Evolutionary conservation across 176 grass and related monocot genomes (phyloP).

Genomic region (Olyra latifolia): DNA sequence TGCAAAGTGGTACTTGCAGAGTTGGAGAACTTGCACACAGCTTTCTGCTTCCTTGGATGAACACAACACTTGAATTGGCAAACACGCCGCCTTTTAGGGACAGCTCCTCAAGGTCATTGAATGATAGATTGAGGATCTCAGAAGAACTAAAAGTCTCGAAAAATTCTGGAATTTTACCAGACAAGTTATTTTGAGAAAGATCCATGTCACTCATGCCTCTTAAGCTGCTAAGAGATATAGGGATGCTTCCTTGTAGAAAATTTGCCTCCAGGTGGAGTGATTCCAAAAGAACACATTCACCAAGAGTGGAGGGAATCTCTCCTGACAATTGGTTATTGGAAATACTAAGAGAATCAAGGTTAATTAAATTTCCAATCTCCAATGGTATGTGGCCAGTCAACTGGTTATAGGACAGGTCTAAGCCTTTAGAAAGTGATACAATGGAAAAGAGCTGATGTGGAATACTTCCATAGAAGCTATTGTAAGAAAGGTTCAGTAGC

Average conservation of each 20-base stretch:
- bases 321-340: constrained; percentile 9
- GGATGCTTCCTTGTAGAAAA: constrained; percentile 25
- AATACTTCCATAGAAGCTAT: constrained; percentile 28
- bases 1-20: background rate
- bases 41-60: background rate
- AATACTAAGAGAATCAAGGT: constrained; percentile 5
- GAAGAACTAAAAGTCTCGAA: background rate
- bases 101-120: constrained; percentile 21
- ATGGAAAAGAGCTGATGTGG: background rate
- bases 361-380: constrained; percentile 10
- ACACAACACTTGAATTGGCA: background rate
- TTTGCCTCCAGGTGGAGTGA: constrained; percentile 22
- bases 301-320: constrained; percentile 35
- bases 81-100: constrained; percentile 14
- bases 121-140: constrained; percentile 30
- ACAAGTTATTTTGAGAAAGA: constrained; percentile 40
- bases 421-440: background rate
- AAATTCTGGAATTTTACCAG: constrained; percentile 23
- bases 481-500: constrained; percentile 25
- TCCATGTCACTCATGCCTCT: constrained; percentile 27
- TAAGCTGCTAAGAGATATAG: background rate
- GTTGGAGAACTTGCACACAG: background rate
- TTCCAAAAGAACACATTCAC: background rate
- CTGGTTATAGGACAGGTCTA: constrained; percentile 13
- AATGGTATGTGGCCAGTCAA: constrained; percentile 26